Conservation (phyloP, 2,329 filamentous ascomycete species). For the Coniochaeta prunicola region DNA sequence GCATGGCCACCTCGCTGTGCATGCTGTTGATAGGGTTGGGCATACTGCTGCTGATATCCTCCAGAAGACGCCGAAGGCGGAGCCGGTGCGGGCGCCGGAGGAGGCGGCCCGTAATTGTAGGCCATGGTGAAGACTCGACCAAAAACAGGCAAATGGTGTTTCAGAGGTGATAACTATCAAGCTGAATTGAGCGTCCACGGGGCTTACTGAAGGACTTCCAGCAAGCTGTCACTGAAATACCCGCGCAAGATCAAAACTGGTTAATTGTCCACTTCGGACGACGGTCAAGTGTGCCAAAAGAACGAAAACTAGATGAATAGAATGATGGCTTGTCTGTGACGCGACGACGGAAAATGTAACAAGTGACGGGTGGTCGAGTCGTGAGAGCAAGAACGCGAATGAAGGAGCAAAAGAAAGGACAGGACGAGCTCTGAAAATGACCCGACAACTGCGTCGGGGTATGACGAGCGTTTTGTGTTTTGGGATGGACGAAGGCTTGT, state of each 20-base stretch:
- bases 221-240: background rate
- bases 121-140: constrained; percentile 28
- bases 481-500: background rate
- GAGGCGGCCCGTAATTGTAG: constrained; percentile 49
- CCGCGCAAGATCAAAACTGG: background rate
- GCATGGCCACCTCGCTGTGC: constrained; percentile 24
- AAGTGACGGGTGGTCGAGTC: background rate
- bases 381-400: background rate
- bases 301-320: background rate
- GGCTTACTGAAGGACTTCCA: background rate
- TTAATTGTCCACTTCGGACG: background rate
- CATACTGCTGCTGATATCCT: constrained; percentile 32
- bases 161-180: background rate
- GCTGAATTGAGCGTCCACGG: background rate
- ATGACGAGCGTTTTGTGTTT: background rate
- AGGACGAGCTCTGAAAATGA: background rate
- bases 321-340: background rate
- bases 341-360: background rate
- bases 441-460: background rate
- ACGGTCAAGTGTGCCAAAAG: background rate
- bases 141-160: background rate
- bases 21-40: constrained; percentile 27
- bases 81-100: constrained; percentile 33
- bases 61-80: constrained; percentile 20
- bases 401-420: background rate